Conservation (phyloP, 1,284 basidiomycete genomes). For the Puccinia polysora region DNA sequence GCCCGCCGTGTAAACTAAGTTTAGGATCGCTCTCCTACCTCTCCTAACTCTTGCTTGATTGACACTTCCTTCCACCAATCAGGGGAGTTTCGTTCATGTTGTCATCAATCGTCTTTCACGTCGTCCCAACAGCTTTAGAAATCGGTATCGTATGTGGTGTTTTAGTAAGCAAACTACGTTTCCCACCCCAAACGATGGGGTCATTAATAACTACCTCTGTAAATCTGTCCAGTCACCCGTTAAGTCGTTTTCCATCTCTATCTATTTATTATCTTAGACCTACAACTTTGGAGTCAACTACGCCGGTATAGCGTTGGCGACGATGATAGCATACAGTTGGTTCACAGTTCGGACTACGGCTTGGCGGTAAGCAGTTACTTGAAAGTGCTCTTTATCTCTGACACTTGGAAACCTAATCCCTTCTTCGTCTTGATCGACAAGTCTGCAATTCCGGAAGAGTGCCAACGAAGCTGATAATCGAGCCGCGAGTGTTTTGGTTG, state of each 20-base stretch:
- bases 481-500: constrained; percentile 32
- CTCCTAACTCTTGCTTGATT: constrained; percentile 1
- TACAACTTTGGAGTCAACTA: constrained; percentile 43
- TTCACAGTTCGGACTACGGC: constrained; percentile 43
- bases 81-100: constrained; percentile 43
- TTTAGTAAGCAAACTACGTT: background rate
- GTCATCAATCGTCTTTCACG: constrained; percentile 43
- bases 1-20: background rate
- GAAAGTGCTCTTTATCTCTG: background rate
- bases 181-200: too few relatives aligned
- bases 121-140: constrained; percentile 36
- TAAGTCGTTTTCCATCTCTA: background rate
- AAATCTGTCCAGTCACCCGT: background rate
- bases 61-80: background rate
- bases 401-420: background rate
- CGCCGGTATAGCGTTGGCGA: constrained; percentile 40
- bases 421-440: background rate
- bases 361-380: constrained; percentile 29
- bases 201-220: too few relatives aligned
- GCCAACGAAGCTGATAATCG: constrained; percentile 41
- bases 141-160: constrained; percentile 17
- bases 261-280: constrained; percentile 17
- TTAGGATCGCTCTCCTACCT: too few relatives aligned
- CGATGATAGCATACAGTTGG: constrained; percentile 37
- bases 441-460: constrained; percentile 40